Base-by-base conservation (phyloP, 23 red algal species). In the Agarophyton chilense region DNA sequence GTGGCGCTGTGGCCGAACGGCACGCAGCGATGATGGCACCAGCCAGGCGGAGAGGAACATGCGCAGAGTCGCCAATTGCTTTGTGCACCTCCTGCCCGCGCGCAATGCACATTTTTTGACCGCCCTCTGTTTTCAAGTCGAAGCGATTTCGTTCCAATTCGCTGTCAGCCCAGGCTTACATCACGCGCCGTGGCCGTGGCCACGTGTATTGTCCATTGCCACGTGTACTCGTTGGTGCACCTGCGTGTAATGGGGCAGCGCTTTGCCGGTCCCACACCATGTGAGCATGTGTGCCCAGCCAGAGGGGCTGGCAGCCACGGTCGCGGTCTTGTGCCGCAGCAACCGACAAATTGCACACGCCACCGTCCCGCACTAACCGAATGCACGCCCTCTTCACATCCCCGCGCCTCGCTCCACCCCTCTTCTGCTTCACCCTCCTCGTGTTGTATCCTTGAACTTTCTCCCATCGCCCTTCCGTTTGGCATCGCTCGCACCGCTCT, bases 1-100 rank as follows among this genome's bases (percentile, higher is more conserved):
- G 52, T 55, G 52, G 52, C 52, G 52, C 52, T 6, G 6, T 14
- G 60, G 28, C 33, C 28, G 29, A 13, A 35, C 28, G 21, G 24
- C 26, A 32, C 60, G 31, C 31, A 8, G 22, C 25, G 56, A 61
- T 32, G 56, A 61, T 61, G 56, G 22, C 56, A 61, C 1, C 56
- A 61, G 56, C 56, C 56, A 47, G 44, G 24, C 56, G 12, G 22
- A 9, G 56, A 21, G 3, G 25, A 31, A 8, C 3, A 32, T 29
- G 60, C 60, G 60, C 60, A 10, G 29, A 26, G 60, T 12, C 16
- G 29, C 31, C 60, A 65, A 17, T 36, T 35, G 32, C 60, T 14
- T 65, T 19, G 60, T 65, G 60, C 60, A 65, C 60, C 60, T 65
- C 60, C 60, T 65, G 60, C 60, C n/a, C 31, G 29, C 60, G 29